A percentile compares a stretch with the other conserved stretches of the same genome.
Conservation (phyloP, 2,329 filamentous ascomycete genomes). For the Fusarium devonianum region DNA sequence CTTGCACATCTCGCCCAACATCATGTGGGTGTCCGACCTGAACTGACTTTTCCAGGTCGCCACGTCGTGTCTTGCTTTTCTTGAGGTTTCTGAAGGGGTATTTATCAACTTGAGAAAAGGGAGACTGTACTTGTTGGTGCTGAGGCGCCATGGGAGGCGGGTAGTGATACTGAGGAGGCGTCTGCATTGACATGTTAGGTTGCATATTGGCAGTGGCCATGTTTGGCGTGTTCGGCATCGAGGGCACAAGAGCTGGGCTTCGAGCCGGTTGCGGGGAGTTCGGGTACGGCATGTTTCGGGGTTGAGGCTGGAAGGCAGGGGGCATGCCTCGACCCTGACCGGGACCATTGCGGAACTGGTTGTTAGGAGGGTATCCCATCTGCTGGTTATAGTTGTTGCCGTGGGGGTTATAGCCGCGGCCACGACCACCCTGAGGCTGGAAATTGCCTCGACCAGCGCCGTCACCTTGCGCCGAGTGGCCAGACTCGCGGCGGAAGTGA, state of each 20-base stretch:
- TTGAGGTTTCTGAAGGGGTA: conserved; percentile 52
- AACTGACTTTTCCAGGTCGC: conserved; percentile 55
- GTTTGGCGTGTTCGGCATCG: conserved; percentile 74
- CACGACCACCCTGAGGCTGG: conserved; percentile 57
- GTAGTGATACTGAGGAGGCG: conserved; percentile 68
- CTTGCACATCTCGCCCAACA: conserved; percentile 46
- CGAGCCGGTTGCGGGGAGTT: conserved; percentile 72
- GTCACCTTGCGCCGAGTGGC: conserved; percentile 74
- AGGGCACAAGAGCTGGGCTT: conserved; percentile 71
- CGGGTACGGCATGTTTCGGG: conserved; percentile 55
- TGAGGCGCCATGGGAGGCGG: conserved; percentile 63
- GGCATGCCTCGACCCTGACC: conserved; percentile 62
- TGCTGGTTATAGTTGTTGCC: conserved; percentile 55
- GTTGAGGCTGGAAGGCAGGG: conserved; percentile 54
- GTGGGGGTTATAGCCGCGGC: conserved; percentile 57
- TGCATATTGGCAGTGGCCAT: conserved; percentile 66
- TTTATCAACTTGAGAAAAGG: conserved; percentile 49
- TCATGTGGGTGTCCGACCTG: conserved; percentile 50
- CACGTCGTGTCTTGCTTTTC: conserved; percentile 54
- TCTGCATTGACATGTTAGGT: conserved; percentile 68
- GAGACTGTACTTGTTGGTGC: conserved; percentile 68
- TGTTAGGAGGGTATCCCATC: conserved; percentile 54
- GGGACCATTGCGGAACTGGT: conserved; percentile 51
- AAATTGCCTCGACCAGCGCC: conserved; percentile 63
- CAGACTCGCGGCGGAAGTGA: conserved; percentile 86